phyloP scores from a whole-genome alignment of 352 stramenopile genomes.

The Peronosclerospora sorghi region DNA sequence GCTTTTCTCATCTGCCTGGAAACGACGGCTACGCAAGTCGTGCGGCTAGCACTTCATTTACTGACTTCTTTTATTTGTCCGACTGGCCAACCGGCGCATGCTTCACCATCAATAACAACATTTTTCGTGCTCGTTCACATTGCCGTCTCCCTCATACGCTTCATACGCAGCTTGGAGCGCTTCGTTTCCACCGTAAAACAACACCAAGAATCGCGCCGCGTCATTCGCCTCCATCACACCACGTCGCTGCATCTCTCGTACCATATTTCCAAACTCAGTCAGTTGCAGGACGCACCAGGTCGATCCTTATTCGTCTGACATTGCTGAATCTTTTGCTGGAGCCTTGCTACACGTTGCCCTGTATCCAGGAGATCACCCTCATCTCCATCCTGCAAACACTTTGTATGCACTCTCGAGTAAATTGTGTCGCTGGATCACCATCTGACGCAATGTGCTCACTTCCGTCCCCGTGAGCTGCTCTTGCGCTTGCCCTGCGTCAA shows the following conservation, averaged over 20 bases:
- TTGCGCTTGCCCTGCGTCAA: no score
- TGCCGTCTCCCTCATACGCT: constrained; percentile 54
- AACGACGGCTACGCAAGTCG: no score
- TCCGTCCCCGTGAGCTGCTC: no score
- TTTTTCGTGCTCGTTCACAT: constrained; percentile 69
- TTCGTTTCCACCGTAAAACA: constrained; percentile 60
- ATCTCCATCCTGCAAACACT: constrained; percentile 35
- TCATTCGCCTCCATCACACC: constrained; percentile 37
- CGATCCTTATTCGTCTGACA: no score
- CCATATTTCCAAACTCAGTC: constrained; percentile 42
- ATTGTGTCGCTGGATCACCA: no score
- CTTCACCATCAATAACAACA: constrained; percentile 67
- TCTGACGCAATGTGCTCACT: no score
- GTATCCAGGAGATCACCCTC: constrained; percentile 59
- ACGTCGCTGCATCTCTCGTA: constrained; percentile 47
- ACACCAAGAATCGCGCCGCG: constrained; percentile 43
- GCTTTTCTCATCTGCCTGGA: no score
- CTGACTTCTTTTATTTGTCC: no score
- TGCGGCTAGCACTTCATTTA: no score
- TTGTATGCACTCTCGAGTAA: no score
- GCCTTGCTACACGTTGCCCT: constrained; percentile 49
- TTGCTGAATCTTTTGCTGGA: no score
- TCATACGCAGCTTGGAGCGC: constrained; percentile 61
- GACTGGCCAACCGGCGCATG: constrained; percentile 64
- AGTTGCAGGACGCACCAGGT: constrained; percentile 17